These are phyloP conservation scores for Pseudocercospora fuligena DNA, from an alignment of 2,329 filamentous ascomycete genomes.

Conservation along the genomic window DNA sequence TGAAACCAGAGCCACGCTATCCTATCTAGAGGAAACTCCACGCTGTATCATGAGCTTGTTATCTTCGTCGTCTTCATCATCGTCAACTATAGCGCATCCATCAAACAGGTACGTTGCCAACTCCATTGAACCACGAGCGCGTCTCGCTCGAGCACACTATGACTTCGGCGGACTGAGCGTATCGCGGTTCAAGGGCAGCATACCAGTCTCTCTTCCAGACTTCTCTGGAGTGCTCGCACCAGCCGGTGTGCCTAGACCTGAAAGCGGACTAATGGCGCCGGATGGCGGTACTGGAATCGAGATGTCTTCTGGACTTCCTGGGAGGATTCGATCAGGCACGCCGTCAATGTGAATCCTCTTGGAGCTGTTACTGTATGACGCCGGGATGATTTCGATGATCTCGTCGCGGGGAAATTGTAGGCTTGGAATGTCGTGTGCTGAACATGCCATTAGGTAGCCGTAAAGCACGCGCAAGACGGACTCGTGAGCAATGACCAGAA, in stretches of 20 bases:
- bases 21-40: neutral
- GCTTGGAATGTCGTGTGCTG: constrained; percentile 89
- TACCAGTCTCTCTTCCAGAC: constrained; percentile 16
- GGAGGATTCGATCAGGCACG: constrained; percentile 69
- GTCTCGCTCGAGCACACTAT: constrained; percentile 4
- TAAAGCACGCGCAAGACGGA: constrained; percentile 96
- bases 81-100: neutral
- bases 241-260: constrained; percentile 34
- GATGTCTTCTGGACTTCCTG: constrained; percentile 79
- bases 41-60: neutral
- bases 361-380: constrained; percentile 95
- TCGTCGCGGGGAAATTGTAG: constrained; percentile 94
- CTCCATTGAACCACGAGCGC: neutral
- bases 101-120: neutral
- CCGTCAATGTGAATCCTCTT: constrained; percentile 84
- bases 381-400: constrained; percentile 98
- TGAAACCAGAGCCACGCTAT: neutral
- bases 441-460: constrained; percentile 97
- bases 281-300: constrained; percentile 72
- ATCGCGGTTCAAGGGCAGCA: constrained; percentile 12
- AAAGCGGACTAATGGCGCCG: constrained; percentile 46
- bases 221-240: constrained; percentile 22
- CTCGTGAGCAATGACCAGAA: constrained; percentile 98
- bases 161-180: constrained; percentile 6
- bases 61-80: neutral